A percentile compares a stretch with the other conserved stretches of the same genome.
Evolutionary conservation across 106 monocot genomes (phyloP).

Genomic region (Gastrodia elata): DNA sequence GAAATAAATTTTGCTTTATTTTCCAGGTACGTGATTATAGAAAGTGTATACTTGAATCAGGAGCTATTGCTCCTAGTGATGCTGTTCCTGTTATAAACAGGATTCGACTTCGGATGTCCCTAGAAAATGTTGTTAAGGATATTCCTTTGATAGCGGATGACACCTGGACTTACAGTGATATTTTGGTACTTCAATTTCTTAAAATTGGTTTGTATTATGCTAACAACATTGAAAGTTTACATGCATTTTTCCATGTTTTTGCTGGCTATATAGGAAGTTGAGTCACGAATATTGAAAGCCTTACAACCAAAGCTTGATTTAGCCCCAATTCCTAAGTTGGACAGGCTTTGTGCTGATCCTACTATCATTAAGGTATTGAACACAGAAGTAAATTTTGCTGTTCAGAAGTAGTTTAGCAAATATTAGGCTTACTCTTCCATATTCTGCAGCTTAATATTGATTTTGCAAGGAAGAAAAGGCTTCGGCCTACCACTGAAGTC

Average conservation of each 20-base stretch:
- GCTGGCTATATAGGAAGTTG: slow-evolving; percentile 63
- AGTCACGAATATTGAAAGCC: slow-evolving; percentile 76
- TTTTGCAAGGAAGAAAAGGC: slow-evolving; percentile 55
- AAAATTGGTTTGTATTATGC: background rate
- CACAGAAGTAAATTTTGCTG: background rate
- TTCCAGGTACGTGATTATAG: slow-evolving; percentile 81
- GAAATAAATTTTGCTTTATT: slow-evolving; percentile 4
- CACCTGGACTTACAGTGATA: slow-evolving; percentile 89
- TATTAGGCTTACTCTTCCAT: background rate
- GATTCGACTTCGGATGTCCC: slow-evolving; percentile 73
- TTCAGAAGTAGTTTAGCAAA: slow-evolving; percentile 7
- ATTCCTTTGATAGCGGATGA: slow-evolving; percentile 80
- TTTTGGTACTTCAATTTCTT: slow-evolving; percentile 40
- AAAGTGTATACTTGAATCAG: slow-evolving; percentile 45
- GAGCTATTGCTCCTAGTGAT: slow-evolving; percentile 16
- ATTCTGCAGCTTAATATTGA: slow-evolving; percentile 67
- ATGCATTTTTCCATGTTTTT: background rate
- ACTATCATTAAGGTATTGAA: slow-evolving; percentile 41
- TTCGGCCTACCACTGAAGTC: slow-evolving; percentile 38
- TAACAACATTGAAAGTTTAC: background rate
- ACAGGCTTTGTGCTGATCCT: slow-evolving; percentile 54
- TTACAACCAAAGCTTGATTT: slow-evolving; percentile 70
- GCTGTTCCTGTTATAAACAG: slow-evolving; percentile 45
- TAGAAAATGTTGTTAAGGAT: slow-evolving; percentile 92
- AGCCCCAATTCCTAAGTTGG: slow-evolving; percentile 63